Evolutionary conservation across 768 basidiomycete species (phyloP).

Genomic region (Auricularia sp.): DNA sequence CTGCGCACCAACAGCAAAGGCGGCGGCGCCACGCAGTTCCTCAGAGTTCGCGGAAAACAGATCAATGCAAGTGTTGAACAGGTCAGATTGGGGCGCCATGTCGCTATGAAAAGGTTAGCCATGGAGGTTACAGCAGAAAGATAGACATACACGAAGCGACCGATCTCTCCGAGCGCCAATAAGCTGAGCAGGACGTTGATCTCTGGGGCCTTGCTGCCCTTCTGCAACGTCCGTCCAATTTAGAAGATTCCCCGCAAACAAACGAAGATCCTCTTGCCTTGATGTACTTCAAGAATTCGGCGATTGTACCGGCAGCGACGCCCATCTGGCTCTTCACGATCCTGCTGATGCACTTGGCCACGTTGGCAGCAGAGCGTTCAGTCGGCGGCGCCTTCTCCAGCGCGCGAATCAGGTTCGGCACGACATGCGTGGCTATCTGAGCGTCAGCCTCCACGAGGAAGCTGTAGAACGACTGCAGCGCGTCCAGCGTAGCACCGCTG

Average conservation of each 20-base stretch:
- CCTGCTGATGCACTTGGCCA: slow-evolving; percentile 77
- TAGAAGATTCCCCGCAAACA: slow-evolving; percentile 31
- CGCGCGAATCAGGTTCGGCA: slow-evolving; percentile 59
- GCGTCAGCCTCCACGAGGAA: slow-evolving; percentile 75
- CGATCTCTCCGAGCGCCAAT: slow-evolving; percentile 85
- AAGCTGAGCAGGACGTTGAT: slow-evolving; percentile 71
- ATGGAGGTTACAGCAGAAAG: not conserved
- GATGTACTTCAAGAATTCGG: slow-evolving; percentile 72
- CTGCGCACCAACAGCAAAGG: slow-evolving; percentile 76
- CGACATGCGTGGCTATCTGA: slow-evolving; percentile 71
- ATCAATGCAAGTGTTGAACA: slow-evolving; percentile 65
- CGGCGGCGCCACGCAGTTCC: slow-evolving; percentile 81
- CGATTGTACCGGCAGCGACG: slow-evolving; percentile 74
- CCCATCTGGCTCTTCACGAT: slow-evolving; percentile 62
- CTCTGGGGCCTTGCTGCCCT: slow-evolving; percentile 36
- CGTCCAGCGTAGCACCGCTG: slow-evolving; percentile 67
- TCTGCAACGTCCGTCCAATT: not conserved
- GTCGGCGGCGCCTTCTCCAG: slow-evolving; percentile 54
- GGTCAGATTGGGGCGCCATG: slow-evolving; percentile 68
- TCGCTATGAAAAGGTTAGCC: slow-evolving; percentile 44
- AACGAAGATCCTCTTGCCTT: slow-evolving; percentile 38
- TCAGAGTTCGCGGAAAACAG: slow-evolving; percentile 73
- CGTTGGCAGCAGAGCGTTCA: slow-evolving; percentile 50
- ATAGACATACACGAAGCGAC: slow-evolving; percentile 66
- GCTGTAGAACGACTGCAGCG: slow-evolving; percentile 71